A percentile compares a stretch with the other conserved stretches of the same genome.
Evolutionary conservation across 768 basidiomycete genomes (phyloP).

Genomic region (Auricularia heimuer): DNA sequence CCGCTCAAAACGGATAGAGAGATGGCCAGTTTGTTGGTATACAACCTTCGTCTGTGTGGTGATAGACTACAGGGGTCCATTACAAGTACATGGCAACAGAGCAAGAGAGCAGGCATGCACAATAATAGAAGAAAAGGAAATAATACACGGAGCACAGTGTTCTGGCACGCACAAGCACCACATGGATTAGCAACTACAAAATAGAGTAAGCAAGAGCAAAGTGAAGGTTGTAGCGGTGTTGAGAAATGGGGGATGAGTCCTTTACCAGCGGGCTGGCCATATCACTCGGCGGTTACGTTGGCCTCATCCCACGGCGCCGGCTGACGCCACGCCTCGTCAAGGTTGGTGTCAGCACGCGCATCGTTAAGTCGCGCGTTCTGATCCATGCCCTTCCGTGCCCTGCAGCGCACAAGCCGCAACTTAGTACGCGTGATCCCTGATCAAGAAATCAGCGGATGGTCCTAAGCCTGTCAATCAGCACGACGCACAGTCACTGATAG

Average conservation of each 20-base stretch:
- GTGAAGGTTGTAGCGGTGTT: too few species aligned
- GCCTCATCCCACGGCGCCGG: constrained; percentile 47
- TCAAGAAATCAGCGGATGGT: constrained; percentile 3
- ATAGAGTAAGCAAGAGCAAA: neutral
- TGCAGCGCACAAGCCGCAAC: constrained; percentile 69
- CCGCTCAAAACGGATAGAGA: too few species aligned
- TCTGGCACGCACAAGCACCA: too few species aligned
- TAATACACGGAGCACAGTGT: neutral
- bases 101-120: neutral
- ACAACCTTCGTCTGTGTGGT: too few species aligned
- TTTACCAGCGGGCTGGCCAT: too few species aligned
- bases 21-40: too few species aligned
- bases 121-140: neutral
- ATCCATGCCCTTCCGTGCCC: constrained; percentile 64
- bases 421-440: constrained; percentile 81
- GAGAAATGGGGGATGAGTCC: too few species aligned
- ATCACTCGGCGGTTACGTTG: neutral
- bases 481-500: constrained; percentile 62
- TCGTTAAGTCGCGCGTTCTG: constrained; percentile 64
- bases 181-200: neutral
- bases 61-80: neutral
- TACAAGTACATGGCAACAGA: neutral
- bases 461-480: neutral
- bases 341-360: constrained; percentile 68
- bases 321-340: constrained; percentile 58